A percentile compares a stretch with the other conserved stretches of the same genome.
Conservation (phyloP, 2,329 filamentous ascomycete genomes). For the Mollisia scopiformis region DNA sequence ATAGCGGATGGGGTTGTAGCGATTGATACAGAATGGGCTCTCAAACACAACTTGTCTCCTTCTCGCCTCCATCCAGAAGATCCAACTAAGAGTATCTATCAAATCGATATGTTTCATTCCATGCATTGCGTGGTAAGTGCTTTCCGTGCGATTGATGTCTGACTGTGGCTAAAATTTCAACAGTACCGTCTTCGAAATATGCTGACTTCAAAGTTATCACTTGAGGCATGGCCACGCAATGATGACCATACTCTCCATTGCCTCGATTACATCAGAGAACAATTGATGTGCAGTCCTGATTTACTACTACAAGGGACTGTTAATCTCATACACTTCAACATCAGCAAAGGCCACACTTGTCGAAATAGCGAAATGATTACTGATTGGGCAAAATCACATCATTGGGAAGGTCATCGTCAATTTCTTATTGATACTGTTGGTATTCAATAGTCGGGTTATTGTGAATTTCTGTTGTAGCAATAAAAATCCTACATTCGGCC, state of each 20-base stretch:
- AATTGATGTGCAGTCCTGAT: neutral
- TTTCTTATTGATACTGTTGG: neutral
- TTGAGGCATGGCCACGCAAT: neutral
- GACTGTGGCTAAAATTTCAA: too few relatives aligned
- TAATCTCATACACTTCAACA: neutral
- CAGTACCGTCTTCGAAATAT: neutral
- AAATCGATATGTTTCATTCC: neutral
- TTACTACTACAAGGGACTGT: neutral
- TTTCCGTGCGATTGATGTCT: too few relatives aligned
- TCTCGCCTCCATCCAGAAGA: neutral
- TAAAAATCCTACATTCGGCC: too few relatives aligned
- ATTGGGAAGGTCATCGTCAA: neutral
- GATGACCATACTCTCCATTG: neutral
- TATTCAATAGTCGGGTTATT: neutral
- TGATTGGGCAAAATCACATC: neutral
- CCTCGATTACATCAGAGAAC: neutral
- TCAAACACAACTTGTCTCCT: neutral
- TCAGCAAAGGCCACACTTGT: neutral
- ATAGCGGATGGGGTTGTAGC: neutral
- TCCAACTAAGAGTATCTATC: neutral
- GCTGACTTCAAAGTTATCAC: neutral
- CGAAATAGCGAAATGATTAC: neutral
- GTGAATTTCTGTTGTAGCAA: too few relatives aligned
- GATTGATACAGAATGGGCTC: neutral
- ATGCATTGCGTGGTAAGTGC: neutral